Base-by-base conservation (phyloP, 2,329 filamentous ascomycete species). In the Nigrospora oryzae region DNA sequence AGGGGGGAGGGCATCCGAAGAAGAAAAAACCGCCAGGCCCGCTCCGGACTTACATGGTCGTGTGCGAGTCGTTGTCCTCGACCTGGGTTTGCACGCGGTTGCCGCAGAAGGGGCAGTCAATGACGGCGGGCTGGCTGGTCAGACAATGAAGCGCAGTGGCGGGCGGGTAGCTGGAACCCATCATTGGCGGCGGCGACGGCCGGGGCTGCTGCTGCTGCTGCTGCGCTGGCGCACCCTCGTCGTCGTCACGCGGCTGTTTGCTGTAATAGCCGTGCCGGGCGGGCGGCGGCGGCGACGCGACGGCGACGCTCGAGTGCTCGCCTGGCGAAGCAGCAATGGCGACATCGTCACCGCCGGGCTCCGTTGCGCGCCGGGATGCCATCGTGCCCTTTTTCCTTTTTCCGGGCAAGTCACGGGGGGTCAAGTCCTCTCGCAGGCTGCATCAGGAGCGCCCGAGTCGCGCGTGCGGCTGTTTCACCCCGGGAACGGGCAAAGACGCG, bases 61-160 rank as follows among this genome's bases (percentile, higher is more conserved):
- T 50, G 35, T 40, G 40, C 16, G 49, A 50, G 42, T 49, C 42
- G 17, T 40, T 17, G 36, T 50, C 43, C 12, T 45, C 35, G 12
- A 46, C 43, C 5, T 46, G 38, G 11, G 49, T 50, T 39, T 40
- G 49, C 16, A 33, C 44, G 14, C 43, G 36, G 11, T 37, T 31
- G 14, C 40, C 17, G 37, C 49, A 50, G 42, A 46, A 50, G 5
- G 49, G 49, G 12, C 49, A 50, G 43, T 50, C 43, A 16, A 50
- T 46, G 28, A 45, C n/a, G 16, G 49, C 49, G 3, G 49, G 44
- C 33, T 19, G 15, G 31, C 34, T 31, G 12, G 11, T 12, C 12
- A 41, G 39, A 15, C 39, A 41, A 6, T 41, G 39, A 13, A 41
- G 15, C 23, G 23, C 23, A 10, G 10, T 28, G 15, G 39, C 31